Base-by-base conservation (phyloP, 192 early-diverging fungal genomes). In the Umbelopsis sp. region DNA sequence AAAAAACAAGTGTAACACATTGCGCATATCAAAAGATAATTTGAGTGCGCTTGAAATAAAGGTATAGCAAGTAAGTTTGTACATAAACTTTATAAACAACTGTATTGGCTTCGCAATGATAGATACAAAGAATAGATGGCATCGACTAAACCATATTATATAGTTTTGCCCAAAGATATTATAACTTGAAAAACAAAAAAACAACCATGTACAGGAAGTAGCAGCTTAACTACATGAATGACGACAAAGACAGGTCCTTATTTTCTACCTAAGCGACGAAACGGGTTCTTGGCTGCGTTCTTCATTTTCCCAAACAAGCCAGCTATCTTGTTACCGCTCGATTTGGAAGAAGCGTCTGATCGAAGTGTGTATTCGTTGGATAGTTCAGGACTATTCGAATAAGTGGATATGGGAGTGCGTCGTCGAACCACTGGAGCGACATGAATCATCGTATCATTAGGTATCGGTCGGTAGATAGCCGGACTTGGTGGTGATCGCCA, bases 401-500 rank as follows among this genome's bases (percentile, higher is more conserved):
- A 25, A 0, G 27, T 30, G 5, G 25, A 11, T 13, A 61, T 25
- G 11, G 55, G 55, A 18, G 55, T 61, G 18, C 55, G 55, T 12
- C 55, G 55, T 27, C 30, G 55, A 61, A 61, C 13, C 1, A 61
- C 55, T 35, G 55, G 55, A 61, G 55, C 55, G 13, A 61, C 55
- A 61, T 61, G 55, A 35, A 61, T 61, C 55, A 61, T 61, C 12
- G 55, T 30, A 16, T 61, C 55, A 33, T 30, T 61, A 12, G 55
- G 55, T 15, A 61, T 33, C 7, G 25, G 55, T 35, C 55, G 55
- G 23, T 25, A 30, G 18, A 61, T 35, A 35, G 55, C 55, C 55
- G 55, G 55, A 16, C 55, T 61, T 7, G 55, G 55, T 12, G 55
- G 55, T 61, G 55, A 61, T 61, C 55, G 55, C 55, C 55, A 61